Conservation (phyloP, 176 grass and related monocot species). For the Juncus inflexus region DNA sequence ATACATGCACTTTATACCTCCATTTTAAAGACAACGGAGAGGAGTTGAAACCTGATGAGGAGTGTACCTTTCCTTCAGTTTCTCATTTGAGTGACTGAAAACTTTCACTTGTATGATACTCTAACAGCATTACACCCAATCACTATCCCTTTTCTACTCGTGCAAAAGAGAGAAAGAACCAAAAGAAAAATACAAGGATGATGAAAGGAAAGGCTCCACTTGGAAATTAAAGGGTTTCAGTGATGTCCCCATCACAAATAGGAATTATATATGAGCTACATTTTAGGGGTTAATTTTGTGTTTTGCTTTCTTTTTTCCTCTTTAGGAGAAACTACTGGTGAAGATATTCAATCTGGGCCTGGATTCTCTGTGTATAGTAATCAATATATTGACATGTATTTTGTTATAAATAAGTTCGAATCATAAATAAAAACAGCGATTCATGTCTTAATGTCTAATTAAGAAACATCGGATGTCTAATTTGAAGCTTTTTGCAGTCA, state of each 20-base stretch:
- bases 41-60: no score
- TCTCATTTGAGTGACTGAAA: slow-evolving; percentile 26
- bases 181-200: slow-evolving; percentile 25
- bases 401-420: no score
- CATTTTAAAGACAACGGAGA: no score
- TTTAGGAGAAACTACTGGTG: background rate
- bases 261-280: slow-evolving; percentile 26
- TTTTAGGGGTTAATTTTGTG: slow-evolving; percentile 13
- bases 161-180: slow-evolving; percentile 15
- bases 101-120: slow-evolving; percentile 26
- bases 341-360: background rate
- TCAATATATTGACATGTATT: no score
- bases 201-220: slow-evolving; percentile 6
- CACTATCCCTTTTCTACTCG: background rate
- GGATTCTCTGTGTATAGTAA: slow-evolving; percentile 1
- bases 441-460: no score
- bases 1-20: no score
- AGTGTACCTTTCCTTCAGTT: background rate
- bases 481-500: no score
- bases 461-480: no score
- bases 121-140: slow-evolving; percentile 20
- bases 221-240: slow-evolving; percentile 6
- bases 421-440: no score
- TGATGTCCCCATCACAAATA: slow-evolving; percentile 2
- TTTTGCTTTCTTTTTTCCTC: slow-evolving; percentile 4